phyloP scores from a whole-genome alignment of 306 rosid species.

The Astragalus membranaceus region DNA sequence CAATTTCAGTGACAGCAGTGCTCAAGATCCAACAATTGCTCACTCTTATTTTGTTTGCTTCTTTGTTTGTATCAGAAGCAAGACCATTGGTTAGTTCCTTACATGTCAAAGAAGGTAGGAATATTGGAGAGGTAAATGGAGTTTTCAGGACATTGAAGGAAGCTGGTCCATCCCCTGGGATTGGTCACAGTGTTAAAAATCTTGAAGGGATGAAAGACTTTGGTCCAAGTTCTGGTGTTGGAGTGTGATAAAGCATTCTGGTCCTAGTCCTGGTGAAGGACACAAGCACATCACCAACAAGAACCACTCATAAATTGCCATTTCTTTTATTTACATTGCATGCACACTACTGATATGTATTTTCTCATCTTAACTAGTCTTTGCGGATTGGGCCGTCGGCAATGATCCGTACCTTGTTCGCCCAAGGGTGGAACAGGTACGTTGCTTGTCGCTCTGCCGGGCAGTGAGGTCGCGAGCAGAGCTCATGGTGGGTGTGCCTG shows the following conservation, averaged over 20 bases:
- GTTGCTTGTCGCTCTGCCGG: no score
- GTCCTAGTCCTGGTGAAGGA: conserved; percentile 45
- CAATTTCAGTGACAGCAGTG: no score
- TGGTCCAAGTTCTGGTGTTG: conserved; percentile 42
- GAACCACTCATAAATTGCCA: not conserved
- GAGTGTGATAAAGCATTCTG: conserved; percentile 22
- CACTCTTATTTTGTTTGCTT: conserved; percentile 22
- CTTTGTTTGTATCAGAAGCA: conserved; percentile 36
- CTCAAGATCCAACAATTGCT: no score
- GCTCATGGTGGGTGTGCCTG: no score
- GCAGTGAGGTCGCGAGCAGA: no score
- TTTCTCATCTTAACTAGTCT: not conserved
- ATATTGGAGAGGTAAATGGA: conserved; percentile 10
- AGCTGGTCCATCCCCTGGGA: conserved; percentile 38
- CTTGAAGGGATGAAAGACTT: conserved; percentile 17
- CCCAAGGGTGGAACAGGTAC: no score
- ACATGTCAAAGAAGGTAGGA: not conserved
- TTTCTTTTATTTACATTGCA: conserved; percentile 4
- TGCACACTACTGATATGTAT: not conserved
- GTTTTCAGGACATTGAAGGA: conserved; percentile 10
- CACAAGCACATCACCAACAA: not conserved
- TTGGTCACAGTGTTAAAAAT: conserved; percentile 28
- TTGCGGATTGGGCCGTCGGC: no score
- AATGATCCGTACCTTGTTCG: no score
- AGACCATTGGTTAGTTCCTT: conserved; percentile 16